A percentile compares a stretch with the other conserved stretches of the same genome.
phyloP scores from a whole-genome alignment of 345 rosid species.

The Eucalyptus coolabah region DNA sequence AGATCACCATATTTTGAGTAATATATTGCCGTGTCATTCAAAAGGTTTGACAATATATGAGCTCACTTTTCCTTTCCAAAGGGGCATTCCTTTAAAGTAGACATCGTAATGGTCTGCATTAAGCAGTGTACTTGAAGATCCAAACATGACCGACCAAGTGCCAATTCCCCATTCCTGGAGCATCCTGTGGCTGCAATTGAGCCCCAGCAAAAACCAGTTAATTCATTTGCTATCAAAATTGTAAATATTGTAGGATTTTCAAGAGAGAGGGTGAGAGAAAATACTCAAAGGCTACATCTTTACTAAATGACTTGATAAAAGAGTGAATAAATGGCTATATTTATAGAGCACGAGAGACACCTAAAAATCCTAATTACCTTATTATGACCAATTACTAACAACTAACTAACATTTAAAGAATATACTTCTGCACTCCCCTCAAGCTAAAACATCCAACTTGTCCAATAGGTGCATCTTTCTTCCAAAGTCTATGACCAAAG shows the following conservation, averaged over 20 bases:
- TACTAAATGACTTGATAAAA: neutral
- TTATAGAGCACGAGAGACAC: neutral
- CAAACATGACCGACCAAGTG: conserved; percentile 74
- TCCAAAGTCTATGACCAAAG: neutral
- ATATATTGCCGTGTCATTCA: neutral
- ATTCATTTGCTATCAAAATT: neutral
- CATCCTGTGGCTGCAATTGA: conserved; percentile 46
- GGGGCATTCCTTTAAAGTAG: conserved; percentile 81
- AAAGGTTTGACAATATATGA: neutral
- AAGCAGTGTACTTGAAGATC: conserved; percentile 69
- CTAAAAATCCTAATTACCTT: neutral
- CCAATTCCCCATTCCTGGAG: conserved; percentile 69
- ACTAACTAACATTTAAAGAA: neutral
- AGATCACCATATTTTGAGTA: neutral
- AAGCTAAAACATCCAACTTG: neutral
- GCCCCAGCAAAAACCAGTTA: neutral
- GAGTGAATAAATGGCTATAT: neutral
- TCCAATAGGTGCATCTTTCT: neutral
- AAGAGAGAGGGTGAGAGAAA: neutral
- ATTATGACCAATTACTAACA: neutral
- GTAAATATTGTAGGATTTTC: neutral
- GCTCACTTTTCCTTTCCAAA: conserved; percentile 57
- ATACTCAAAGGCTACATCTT: neutral
- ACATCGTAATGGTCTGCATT: conserved; percentile 71
- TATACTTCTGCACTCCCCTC: neutral